A percentile compares a stretch with the other conserved stretches of the same genome.
Evolutionary conservation across 2,329 filamentous ascomycete genomes (phyloP).

Genomic region (Cladosporium velox): DNA sequence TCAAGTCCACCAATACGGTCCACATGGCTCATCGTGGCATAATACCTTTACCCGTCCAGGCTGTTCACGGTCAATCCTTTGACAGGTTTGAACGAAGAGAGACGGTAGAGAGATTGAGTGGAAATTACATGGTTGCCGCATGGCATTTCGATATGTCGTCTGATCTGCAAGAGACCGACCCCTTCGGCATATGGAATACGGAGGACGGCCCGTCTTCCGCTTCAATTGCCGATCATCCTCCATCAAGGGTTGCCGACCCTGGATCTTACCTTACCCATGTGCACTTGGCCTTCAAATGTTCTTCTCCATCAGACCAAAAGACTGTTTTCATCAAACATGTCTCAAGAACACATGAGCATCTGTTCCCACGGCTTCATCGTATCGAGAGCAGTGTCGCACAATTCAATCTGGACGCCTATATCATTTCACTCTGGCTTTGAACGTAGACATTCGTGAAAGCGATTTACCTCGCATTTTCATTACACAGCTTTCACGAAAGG

Average conservation of each 20-base stretch:
- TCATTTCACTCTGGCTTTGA: not conserved
- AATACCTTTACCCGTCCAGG: not conserved
- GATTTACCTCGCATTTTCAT: not conserved
- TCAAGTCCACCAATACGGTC: not conserved
- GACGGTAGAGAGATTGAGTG: not conserved
- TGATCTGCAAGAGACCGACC: not conserved
- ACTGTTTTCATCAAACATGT: not conserved
- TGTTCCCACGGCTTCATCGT: not conserved
- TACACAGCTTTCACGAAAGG: too few relatives aligned
- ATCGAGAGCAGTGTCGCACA: not conserved
- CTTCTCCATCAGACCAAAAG: not conserved
- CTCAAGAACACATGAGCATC: not conserved
- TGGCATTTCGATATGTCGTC: not conserved
- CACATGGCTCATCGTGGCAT: not conserved
- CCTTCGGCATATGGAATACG: not conserved
- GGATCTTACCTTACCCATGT: too few relatives aligned
- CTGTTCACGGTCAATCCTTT: not conserved
- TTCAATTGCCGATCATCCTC: not conserved
- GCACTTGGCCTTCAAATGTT: not conserved
- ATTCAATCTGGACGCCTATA: not conserved
- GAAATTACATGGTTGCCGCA: not conserved
- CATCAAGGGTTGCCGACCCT: not conserved
- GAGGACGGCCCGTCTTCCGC: not conserved
- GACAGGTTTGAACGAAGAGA: not conserved
- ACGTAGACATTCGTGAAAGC: not conserved